These are phyloP conservation scores for Penicillium cataractarum DNA, from an alignment of 495 filamentous ascomycete genomes.

Conservation along the genomic window DNA sequence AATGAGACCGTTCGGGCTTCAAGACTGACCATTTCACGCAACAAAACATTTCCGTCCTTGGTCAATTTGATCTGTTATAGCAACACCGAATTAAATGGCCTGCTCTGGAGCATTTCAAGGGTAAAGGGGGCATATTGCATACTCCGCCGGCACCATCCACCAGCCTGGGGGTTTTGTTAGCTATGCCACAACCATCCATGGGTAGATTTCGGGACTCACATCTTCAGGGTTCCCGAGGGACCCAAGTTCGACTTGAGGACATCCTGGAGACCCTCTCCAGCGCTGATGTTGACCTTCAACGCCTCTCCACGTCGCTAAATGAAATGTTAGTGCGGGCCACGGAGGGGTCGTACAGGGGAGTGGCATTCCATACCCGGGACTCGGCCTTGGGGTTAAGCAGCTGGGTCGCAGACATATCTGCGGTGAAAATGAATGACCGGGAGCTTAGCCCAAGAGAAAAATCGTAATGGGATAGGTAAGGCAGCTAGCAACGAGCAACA, in stretches of 20 bases:
- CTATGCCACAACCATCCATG: constrained; percentile 21
- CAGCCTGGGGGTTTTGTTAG: constrained; percentile 63
- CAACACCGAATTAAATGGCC: constrained; percentile 19
- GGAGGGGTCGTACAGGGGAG: constrained; percentile 19
- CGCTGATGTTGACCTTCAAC: constrained; percentile 92
- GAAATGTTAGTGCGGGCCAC: constrained; percentile 44
- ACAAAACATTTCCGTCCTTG: constrained; percentile 95
- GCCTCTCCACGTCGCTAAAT: constrained; percentile 90
- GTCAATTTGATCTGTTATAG: constrained; percentile 88
- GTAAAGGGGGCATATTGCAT: constrained; percentile 43
- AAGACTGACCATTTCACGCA: constrained; percentile 87
- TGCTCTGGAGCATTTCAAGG: constrained; percentile 10
- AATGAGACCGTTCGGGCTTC: not conserved
- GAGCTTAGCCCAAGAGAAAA: constrained; percentile 30
- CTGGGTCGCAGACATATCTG: constrained; percentile 74
- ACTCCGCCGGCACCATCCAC: constrained; percentile 94
- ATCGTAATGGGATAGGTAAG: constrained; percentile 39
- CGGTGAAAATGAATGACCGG: constrained; percentile 30
- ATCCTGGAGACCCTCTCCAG: constrained; percentile 93
- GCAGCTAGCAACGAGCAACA: constrained; percentile 51
- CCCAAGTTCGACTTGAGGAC: constrained; percentile 96
- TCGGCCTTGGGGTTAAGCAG: constrained; percentile 98
- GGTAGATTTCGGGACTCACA: constrained; percentile 56
- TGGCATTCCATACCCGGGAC: constrained; percentile 69
- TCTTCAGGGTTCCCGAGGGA: constrained; percentile 93